Base-by-base conservation (phyloP, 2,329 filamentous ascomycete genomes). In the Alternaria infectoria region DNA sequence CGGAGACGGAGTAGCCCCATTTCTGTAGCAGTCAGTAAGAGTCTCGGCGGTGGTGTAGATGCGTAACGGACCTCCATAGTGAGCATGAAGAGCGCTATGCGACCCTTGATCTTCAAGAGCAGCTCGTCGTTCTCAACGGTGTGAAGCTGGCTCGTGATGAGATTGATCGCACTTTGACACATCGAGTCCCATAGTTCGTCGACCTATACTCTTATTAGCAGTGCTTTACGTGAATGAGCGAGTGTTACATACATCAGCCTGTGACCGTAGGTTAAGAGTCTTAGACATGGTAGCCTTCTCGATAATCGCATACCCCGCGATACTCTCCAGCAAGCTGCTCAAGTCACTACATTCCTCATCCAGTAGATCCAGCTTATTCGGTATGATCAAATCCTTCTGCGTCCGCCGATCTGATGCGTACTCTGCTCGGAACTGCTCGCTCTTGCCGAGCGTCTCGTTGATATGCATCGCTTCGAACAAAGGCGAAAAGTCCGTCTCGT, bases 141-240 rank as follows among this genome's bases (percentile, higher is more conserved):
- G 54, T 88, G 86, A 5, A 99, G 83, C 0, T 93, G 91, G 70
- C 90, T 92, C 1, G 90, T 90, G 66, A 97, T 96, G 51, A 98
- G 84, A 9, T 86, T 87, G 69, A 98, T 93, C 0, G 93, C 91
- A 47, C 91, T 90, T 74, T 94, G 92, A 76, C 95, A 98, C 92
- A 98, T 96, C 0, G 94, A 97, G 74, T 98, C 95, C 96, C 96
- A 99, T 3, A 99, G 84, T 80, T 98, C 96, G 75, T 99, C 96
- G n/a, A 97, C 89, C 91, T 94, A 28, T 49, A 28, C 40, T 12
- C 25, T 28, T 7, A 32, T 69, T 49, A 68, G 65, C 25, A 3
- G 46, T 30, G 46, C 17, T 21, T 17, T 13, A 9, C 6, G 19
- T 0, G 4, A 13, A 6, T 15, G 54, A 4, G 25, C 3, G 11